Evolutionary conservation across 306 rosid species (phyloP), one percentile per base, ranked within the genome.

Genomic region (Cicer judaicum): DNA sequence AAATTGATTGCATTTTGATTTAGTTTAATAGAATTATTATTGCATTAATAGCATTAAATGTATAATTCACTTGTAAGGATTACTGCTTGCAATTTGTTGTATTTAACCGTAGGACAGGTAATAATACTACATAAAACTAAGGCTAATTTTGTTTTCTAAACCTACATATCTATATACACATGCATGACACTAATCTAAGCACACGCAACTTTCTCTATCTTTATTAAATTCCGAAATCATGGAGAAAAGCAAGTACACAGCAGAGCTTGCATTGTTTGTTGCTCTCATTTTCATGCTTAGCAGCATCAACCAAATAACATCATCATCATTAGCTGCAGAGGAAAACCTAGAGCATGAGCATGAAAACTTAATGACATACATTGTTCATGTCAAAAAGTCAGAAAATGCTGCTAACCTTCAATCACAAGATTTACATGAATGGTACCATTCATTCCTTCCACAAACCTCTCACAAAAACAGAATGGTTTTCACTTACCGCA

Each of bases 401-500:
- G 79, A n/a, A 54, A 36, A 18, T 10, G 44, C 40, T 3, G 24
- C 50, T 65, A 38, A 78, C 21, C 60, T 74, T 64, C 75, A 76
- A 61, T 67, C 84, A 1, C 71, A 88, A 5, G 89, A 88, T 38
- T 55, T 88, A 24, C 81, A 82, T 7, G 40, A 34, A 16, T 88
- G 90, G 92, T 88, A 90, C 81, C 73, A 77, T 1, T 77, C 94
- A 10, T 79, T 92, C 56, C 47, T 90, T 8, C 91, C 91, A 1
- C 10, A 61, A 34, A 73, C 61, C 63, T 52, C 70, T 5, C 57
- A 59, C 34, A 44, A 74, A 7, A 21, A 72, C 1, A 66, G 83
- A 13, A 38, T 87, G 70, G 80, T 87, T 46, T 79, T 85, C 73
- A 16, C 85, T 1, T 92, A 87, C 78, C 67, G 24, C 38, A 81